A percentile compares a stretch with the other conserved stretches of the same genome.
These are phyloP conservation scores for Leccinum incarnatum DNA, from an alignment of 768 basidiomycete species.

Conservation along the genomic window DNA sequence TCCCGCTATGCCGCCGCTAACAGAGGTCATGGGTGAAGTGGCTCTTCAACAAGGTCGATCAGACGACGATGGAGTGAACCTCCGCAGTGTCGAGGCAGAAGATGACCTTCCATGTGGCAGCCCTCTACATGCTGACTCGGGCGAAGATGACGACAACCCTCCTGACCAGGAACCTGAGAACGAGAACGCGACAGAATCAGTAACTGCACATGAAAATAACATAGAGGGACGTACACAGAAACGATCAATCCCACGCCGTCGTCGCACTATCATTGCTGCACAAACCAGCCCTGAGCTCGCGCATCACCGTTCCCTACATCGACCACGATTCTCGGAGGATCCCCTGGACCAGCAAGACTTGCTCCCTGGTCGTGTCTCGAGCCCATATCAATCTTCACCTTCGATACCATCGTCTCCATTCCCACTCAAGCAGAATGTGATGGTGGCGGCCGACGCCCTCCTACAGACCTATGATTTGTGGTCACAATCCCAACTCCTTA, in stretches of 20 bases:
- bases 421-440: slow-evolving; percentile 43
- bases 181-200: slow-evolving; percentile 20
- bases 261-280: slow-evolving; percentile 57
- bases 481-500: slow-evolving; percentile 69
- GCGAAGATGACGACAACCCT: slow-evolving; percentile 43
- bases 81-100: slow-evolving; percentile 47
- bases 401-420: slow-evolving; percentile 52
- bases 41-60: slow-evolving; percentile 87
- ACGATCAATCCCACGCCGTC: slow-evolving; percentile 27
- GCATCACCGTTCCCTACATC: slow-evolving; percentile 51
- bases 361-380: slow-evolving; percentile 34
- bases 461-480: slow-evolving; percentile 65
- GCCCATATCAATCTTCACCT: slow-evolving; percentile 71
- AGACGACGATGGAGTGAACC: slow-evolving; percentile 54
- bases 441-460: slow-evolving; percentile 51
- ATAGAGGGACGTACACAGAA: slow-evolving; percentile 14
- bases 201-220: slow-evolving; percentile 4
- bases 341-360: slow-evolving; percentile 68
- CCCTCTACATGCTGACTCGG: slow-evolving; percentile 19
- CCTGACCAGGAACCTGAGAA: slow-evolving; percentile 41
- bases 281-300: slow-evolving; percentile 75
- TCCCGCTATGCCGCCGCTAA: slow-evolving; percentile 73
- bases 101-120: slow-evolving; percentile 38
- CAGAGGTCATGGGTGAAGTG: slow-evolving; percentile 73
- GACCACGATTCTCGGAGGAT: slow-evolving; percentile 64